Evolutionary conservation across 495 filamentous ascomycete genomes (phyloP).

Genomic region (Tuber brumale): DNA sequence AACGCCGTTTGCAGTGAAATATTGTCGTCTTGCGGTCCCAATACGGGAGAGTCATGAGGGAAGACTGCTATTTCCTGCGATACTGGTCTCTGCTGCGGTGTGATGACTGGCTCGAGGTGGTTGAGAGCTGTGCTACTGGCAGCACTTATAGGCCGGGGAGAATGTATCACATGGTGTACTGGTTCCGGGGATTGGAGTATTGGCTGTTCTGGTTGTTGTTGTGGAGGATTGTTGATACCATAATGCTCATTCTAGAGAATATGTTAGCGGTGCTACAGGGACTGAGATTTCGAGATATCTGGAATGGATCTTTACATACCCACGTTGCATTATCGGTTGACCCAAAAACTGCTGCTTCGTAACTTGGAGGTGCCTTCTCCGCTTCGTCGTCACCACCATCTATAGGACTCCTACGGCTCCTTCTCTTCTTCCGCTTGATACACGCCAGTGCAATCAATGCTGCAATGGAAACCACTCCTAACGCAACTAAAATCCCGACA

Average conservation of each 20-base stretch:
- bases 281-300: background rate
- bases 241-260: background rate
- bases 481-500: background rate
- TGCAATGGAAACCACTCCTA: background rate
- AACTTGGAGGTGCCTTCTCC: slow-evolving; percentile 2
- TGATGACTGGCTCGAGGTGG: background rate
- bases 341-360: background rate
- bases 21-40: background rate
- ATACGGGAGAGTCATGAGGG: background rate
- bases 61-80: background rate
- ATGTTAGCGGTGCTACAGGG: background rate
- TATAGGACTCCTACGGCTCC: background rate
- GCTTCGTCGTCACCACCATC: background rate
- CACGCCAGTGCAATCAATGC: background rate
- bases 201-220: background rate
- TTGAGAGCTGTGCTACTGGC: background rate
- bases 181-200: background rate
- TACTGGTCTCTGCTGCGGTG: slow-evolving; percentile 3
- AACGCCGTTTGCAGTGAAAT: background rate
- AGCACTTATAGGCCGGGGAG: background rate
- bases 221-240: background rate
- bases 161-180: background rate
- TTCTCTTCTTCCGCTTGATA: background rate
- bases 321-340: background rate
- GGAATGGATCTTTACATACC: background rate